Evolutionary conservation across 2,329 filamentous ascomycete genomes (phyloP).

Genomic region (Beauveria australis): DNA sequence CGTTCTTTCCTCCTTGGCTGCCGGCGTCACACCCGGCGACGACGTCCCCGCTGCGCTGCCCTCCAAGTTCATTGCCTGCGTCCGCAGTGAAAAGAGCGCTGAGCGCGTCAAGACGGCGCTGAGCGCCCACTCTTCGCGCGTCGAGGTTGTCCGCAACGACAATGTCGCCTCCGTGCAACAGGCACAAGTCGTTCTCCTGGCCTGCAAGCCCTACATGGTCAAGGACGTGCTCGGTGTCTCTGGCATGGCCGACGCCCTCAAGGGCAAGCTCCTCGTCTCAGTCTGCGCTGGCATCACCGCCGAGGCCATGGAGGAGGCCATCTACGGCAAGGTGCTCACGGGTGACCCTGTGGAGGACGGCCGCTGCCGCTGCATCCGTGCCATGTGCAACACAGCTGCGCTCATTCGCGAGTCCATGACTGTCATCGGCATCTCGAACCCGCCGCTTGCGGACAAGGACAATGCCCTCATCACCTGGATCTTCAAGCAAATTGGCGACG

Average conservation of each 20-base stretch:
- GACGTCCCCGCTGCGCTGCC: constrained; percentile 53
- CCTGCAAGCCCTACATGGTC: constrained; percentile 74
- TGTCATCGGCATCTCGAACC: constrained; percentile 57
- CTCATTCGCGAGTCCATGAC: constrained; percentile 77
- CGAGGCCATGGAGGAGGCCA: constrained; percentile 54
- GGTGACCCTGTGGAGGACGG: constrained; percentile 37
- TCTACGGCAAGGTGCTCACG: constrained; percentile 49
- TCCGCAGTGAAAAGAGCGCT: constrained; percentile 61
- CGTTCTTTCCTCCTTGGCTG: constrained; percentile 62
- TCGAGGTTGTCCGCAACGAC: constrained; percentile 62
- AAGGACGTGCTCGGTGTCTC: constrained; percentile 56
- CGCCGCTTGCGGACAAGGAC: constrained; percentile 46
- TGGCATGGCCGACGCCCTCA: constrained; percentile 64
- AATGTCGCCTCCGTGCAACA: constrained; percentile 60
- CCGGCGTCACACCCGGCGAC: constrained; percentile 36
- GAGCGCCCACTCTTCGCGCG: constrained; percentile 49
- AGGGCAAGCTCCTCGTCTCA: constrained; percentile 73
- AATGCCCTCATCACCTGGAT: constrained; percentile 63
- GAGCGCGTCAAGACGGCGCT: constrained; percentile 61
- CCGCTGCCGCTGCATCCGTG: constrained; percentile 60
- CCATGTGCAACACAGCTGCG: constrained; percentile 79
- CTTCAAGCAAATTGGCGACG: constrained; percentile 65
- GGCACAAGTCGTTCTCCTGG: constrained; percentile 67
- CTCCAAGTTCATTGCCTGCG: constrained; percentile 71
- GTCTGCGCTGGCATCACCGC: constrained; percentile 72